Base-by-base conservation (phyloP, 495 filamentous ascomycete genomes). In the Penicillium subrubescens region DNA sequence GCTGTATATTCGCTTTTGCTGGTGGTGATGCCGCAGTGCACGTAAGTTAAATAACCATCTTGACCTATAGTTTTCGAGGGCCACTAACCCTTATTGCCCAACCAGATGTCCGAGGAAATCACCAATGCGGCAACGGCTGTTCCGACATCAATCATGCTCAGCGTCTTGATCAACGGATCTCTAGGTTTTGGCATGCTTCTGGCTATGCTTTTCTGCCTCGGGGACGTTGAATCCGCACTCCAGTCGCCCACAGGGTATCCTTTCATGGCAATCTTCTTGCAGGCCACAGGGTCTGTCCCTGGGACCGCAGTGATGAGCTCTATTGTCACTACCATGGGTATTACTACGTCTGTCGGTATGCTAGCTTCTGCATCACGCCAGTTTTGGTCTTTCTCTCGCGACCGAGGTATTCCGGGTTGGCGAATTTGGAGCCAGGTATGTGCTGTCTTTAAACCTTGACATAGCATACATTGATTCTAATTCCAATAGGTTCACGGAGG, bases 41-140 rank as follows among this genome's bases (percentile, higher is more conserved):
- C 63, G 79, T 82, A 63, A 31, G 77, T 71, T 10, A 41, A 35
- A 10, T 52, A 19, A 19, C n/a, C 14, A 12, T 52, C 10, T 19
- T 14, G 6, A 4, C 8, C 25, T 19, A 21, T 35, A n/a, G 6
- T 21, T 23, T 8, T 29, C 12, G 21, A 12, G 17, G 12, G 21
- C 17, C n/a, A 43, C 50, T 60, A 54, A 64, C 14, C 29, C 12
- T 15, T 8, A 33, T 7, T 27, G 19, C 51, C 12, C 11, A 21
- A 34, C 7, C 35, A 85, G 76, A 86, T 86, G 83, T 74, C 84
- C 17, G 84, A 87, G 62, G 85, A 87, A 63, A 79, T 85, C 41
- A 64, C 76, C 2, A 77, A 81, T 57, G 83, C 84, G 1, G 66
- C 80, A 1, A 59, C 78, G 0, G 71, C 79, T 0, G 75, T 87